phyloP scores from a whole-genome alignment of 2,329 filamentous ascomycete species.

The Calonectria leucothoes region DNA sequence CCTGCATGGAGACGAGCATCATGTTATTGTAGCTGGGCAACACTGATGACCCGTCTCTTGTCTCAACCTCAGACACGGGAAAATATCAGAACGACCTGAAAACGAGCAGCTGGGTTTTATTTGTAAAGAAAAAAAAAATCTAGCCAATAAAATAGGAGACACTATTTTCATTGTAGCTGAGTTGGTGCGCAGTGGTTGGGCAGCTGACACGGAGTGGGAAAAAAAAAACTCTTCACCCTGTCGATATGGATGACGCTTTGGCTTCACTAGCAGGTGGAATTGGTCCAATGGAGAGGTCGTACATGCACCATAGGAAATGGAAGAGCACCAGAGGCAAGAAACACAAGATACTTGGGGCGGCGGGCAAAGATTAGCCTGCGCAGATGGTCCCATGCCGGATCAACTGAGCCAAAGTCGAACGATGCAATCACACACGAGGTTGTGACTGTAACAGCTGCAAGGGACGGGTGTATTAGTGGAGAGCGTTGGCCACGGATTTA shows the following conservation, averaged over 20 bases:
- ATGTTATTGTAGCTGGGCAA: not conserved
- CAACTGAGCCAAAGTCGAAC: conserved; percentile 4
- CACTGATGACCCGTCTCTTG: not conserved
- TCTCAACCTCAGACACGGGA: not conserved
- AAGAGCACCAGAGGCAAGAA: not conserved
- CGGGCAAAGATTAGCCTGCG: not conserved
- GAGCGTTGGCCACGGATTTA: conserved; percentile 21
- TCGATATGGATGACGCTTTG: conserved; percentile 6
- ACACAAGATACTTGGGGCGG: not conserved
- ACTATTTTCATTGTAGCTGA: not conserved
- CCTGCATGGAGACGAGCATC: not conserved
- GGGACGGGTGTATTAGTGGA: conserved; percentile 16
- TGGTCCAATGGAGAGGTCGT: not conserved
- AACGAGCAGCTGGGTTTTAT: not conserved
- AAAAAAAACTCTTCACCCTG: conserved; percentile 20
- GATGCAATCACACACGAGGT: conserved; percentile 2
- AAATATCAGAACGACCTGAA: not conserved
- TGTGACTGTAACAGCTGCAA: conserved; percentile 15
- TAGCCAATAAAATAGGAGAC: not conserved
- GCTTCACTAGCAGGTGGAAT: not conserved
- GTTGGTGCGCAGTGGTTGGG: conserved; percentile 2
- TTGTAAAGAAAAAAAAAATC: too few species aligned
- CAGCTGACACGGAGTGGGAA: conserved; percentile 1
- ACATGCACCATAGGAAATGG: not conserved
- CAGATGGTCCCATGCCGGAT: not conserved